Evolutionary conservation across 352 stramenopile genomes (phyloP).

Genomic region (Globisporangium paroecandrum): DNA sequence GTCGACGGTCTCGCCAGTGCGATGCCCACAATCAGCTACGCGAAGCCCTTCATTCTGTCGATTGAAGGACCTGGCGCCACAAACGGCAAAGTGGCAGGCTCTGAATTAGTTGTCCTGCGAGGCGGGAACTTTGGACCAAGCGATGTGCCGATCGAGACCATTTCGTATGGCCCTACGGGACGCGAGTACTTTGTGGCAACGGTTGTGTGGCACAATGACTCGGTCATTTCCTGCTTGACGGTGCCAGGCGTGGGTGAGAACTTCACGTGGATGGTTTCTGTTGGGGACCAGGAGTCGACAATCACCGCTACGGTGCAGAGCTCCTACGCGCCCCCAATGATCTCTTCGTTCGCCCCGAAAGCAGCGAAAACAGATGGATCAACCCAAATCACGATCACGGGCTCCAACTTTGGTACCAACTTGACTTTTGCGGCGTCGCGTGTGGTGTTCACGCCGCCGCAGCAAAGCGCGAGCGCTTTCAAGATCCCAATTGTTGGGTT

Average conservation of each 20-base stretch:
- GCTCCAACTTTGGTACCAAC: constrained; percentile 46
- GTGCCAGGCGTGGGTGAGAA: constrained; percentile 43
- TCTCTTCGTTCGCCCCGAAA: constrained; percentile 21
- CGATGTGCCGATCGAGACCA: constrained; percentile 33
- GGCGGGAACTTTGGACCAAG: constrained; percentile 63
- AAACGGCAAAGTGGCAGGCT: constrained; percentile 33
- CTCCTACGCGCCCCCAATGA: constrained; percentile 45
- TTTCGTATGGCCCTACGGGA: constrained; percentile 58
- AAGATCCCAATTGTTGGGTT: constrained; percentile 39
- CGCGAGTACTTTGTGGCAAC: constrained; percentile 43
- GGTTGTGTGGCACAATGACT: constrained; percentile 53
- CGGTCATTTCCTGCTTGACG: constrained; percentile 47
- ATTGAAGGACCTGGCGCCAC: constrained; percentile 33
- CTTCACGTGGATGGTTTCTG: constrained; percentile 50
- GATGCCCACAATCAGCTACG: constrained; percentile 59
- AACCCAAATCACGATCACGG: constrained; percentile 43
- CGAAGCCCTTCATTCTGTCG: constrained; percentile 36
- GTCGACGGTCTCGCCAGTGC: constrained; percentile 47
- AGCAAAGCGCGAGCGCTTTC: constrained; percentile 28
- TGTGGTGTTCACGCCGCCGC: constrained; percentile 44
- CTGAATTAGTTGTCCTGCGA: constrained; percentile 34
- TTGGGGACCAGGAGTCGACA: constrained; percentile 49
- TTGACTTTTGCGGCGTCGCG: constrained; percentile 34
- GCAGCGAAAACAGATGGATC: constrained; percentile 42
- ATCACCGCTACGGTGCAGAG: constrained; percentile 30